Conservation (phyloP, 2,329 filamentous ascomycete genomes). For the Aulographum hederae region DNA sequence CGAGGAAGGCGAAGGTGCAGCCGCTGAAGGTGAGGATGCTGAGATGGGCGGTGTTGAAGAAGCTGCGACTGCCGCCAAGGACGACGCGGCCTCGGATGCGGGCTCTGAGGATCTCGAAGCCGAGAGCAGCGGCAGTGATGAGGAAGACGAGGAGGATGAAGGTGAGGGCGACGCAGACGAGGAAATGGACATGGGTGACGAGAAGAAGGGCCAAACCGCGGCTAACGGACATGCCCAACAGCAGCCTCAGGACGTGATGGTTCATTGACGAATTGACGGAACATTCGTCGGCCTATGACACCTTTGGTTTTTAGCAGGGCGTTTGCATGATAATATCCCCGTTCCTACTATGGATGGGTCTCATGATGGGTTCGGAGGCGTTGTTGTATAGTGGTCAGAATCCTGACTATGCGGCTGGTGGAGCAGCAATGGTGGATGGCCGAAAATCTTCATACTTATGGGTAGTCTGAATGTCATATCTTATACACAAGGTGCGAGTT, state of each 20-base stretch:
- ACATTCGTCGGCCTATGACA: no score
- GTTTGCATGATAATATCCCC: no score
- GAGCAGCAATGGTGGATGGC: no score
- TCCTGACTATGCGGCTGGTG: no score
- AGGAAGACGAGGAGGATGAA: slow-evolving; percentile 48
- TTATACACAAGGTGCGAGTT: no score
- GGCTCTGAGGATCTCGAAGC: slow-evolving; percentile 65
- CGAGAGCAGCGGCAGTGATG: slow-evolving; percentile 55
- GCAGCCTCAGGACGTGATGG: slow-evolving; percentile 19
- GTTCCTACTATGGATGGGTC: no score
- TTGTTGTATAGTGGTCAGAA: no score
- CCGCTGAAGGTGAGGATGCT: slow-evolving; percentile 42
- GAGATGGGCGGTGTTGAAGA: slow-evolving; percentile 59
- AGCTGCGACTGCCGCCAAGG: slow-evolving; percentile 27
- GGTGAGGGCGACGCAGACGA: slow-evolving; percentile 37
- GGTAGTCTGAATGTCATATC: no score
- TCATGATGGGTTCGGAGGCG: no score
- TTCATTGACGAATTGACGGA: slow-evolving; percentile 16
- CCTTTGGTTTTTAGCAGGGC: no score
- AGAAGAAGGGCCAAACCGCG: slow-evolving; percentile 14
- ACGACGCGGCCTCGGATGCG: slow-evolving; percentile 52
- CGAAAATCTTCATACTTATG: no score
- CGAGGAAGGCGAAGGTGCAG: slow-evolving; percentile 42
- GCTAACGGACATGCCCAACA: slow-evolving; percentile 12
- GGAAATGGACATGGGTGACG: slow-evolving; percentile 38